A percentile compares a stretch with the other conserved stretches of the same genome.
These are phyloP conservation scores for Vaccinium vitisidaea DNA, from an alignment of 148 eudicot species.

Conservation along the genomic window DNA sequence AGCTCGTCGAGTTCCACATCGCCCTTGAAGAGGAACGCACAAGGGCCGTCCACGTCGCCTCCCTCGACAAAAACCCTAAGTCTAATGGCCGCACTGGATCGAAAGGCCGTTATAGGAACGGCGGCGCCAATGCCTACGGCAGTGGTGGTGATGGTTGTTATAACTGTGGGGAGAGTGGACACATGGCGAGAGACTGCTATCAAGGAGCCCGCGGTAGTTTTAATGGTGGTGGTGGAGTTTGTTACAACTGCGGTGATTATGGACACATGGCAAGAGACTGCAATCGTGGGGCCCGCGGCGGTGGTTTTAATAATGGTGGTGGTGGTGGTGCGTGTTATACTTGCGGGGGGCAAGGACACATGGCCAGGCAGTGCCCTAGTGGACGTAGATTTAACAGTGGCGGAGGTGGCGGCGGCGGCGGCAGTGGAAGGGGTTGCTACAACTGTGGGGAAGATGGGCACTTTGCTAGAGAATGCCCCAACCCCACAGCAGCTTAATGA, in stretches of 20 bases:
- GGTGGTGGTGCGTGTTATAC: not conserved
- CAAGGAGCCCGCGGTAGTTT: slow-evolving; percentile 19
- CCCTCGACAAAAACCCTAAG: slow-evolving; percentile 13
- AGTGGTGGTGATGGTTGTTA: slow-evolving; percentile 27
- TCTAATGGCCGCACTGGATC: too few species aligned
- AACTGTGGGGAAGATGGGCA: slow-evolving; percentile 45
- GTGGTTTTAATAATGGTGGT: slow-evolving; percentile 15
- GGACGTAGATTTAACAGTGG: slow-evolving; percentile 24
- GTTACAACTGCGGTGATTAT: slow-evolving; percentile 31
- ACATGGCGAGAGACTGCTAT: slow-evolving; percentile 34
- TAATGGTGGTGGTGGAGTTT: slow-evolving; percentile 14
- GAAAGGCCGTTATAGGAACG: not conserved
- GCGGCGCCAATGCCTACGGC: slow-evolving; percentile 18
- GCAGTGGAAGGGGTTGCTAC: slow-evolving; percentile 26
- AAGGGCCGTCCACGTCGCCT: slow-evolving; percentile 61
- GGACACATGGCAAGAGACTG: slow-evolving; percentile 61
- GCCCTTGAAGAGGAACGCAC: slow-evolving; percentile 32
- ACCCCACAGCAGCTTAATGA: not conserved
- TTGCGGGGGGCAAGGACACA: not conserved
- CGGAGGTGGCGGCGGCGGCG: slow-evolving; percentile 25
- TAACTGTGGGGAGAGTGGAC: slow-evolving; percentile 34
- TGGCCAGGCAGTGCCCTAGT: slow-evolving; percentile 9
- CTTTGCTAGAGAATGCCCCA: slow-evolving; percentile 52
- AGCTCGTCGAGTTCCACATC: slow-evolving; percentile 53
- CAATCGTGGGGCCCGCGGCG: slow-evolving; percentile 19